A percentile compares a stretch with the other conserved stretches of the same genome.
Evolutionary conservation across 495 filamentous ascomycete genomes (phyloP).

Genomic region (Podospora tetraspora): DNA sequence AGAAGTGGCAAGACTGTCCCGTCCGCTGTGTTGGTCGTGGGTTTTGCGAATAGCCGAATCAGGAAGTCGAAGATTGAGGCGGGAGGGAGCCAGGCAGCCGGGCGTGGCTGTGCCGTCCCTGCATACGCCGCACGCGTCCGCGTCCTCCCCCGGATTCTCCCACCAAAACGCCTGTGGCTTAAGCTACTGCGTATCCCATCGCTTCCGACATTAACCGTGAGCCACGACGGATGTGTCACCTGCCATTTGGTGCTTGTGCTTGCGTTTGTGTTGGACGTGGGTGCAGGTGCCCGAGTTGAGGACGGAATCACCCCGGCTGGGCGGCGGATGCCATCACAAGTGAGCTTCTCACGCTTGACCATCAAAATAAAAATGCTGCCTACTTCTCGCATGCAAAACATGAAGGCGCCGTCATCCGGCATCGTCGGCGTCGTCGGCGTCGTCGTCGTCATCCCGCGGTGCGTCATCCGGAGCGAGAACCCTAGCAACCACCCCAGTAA

Average conservation of each 20-base stretch:
- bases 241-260: background rate
- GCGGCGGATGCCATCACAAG: background rate
- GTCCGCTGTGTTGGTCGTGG: background rate
- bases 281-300: background rate
- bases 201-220: background rate
- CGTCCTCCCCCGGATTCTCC: background rate
- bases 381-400: background rate
- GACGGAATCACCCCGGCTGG: background rate
- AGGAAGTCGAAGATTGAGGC: background rate
- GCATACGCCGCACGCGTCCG: too few species aligned
- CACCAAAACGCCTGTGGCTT: slow-evolving; percentile 9
- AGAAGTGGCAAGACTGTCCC: background rate
- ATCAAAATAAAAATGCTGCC: background rate
- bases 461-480: background rate
- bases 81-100: background rate
- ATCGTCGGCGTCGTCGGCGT: background rate
- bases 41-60: background rate
- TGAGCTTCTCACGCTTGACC: background rate
- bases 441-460: background rate
- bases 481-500: too few species aligned
- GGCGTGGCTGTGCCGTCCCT: background rate
- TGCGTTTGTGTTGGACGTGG: background rate
- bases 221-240: background rate
- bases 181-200: background rate
- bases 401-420: background rate